Evolutionary conservation across 495 filamentous ascomycete genomes (phyloP).

Genomic region (Emericellopsis terricola): DNA sequence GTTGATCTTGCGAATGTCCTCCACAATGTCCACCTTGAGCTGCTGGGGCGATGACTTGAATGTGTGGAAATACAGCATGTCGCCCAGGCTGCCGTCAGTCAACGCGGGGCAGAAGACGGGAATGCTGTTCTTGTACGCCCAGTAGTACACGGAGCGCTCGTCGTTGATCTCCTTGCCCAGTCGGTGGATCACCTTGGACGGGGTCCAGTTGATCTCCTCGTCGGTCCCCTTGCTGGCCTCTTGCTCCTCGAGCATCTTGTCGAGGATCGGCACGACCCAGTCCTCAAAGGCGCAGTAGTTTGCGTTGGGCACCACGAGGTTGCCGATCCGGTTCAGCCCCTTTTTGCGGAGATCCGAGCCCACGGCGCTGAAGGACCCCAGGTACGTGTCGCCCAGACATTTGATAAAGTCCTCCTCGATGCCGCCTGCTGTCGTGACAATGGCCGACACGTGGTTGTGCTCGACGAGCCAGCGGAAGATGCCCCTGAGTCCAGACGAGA

Average conservation of each 20-base stretch:
- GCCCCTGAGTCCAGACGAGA: conserved; percentile 84
- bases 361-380: conserved; percentile 59
- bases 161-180: conserved; percentile 86
- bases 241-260: conserved; percentile 83
- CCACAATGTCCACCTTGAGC: conserved; percentile 71
- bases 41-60: conserved; percentile 66
- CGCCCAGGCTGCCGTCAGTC: conserved; percentile 84
- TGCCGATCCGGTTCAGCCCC: conserved; percentile 90
- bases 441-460: conserved; percentile 74
- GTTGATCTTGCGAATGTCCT: conserved; percentile 80
- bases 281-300: conserved; percentile 97
- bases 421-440: conserved; percentile 93
- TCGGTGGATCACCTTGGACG: conserved; percentile 67
- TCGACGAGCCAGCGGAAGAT: conserved; percentile 84
- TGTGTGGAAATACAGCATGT: conserved; percentile 97
- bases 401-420: conserved; percentile 98
- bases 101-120: conserved; percentile 92
- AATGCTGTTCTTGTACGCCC: conserved; percentile 85
- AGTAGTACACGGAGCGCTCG: conserved; percentile 76
- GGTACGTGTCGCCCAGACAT: conserved; percentile 83
- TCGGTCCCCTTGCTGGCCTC: conserved; percentile 53
- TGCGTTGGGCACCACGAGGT: conserved; percentile 85
- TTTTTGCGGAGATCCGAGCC: conserved; percentile 61
- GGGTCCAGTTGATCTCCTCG: conserved; percentile 71
- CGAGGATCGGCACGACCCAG: conserved; percentile 85